A percentile compares a stretch with the other conserved stretches of the same genome.
These are phyloP conservation scores for Lithospermum erythrorhizon DNA, from an alignment of 257 asterid genomes.

Conservation along the genomic window DNA sequence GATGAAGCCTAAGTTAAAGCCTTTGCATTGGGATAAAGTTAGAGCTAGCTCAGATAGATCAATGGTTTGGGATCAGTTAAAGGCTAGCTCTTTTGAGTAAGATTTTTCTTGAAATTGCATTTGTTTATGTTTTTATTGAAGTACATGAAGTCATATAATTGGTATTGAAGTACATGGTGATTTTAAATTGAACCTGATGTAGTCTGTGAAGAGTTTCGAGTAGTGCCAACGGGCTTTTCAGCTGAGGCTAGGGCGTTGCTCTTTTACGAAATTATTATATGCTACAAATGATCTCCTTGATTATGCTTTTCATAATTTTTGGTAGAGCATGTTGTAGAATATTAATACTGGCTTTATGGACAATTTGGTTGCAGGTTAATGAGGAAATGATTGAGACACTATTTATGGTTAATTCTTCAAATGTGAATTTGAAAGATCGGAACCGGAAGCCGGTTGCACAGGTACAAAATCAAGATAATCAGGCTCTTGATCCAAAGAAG, in stretches of 20 bases:
- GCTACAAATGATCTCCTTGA: background rate
- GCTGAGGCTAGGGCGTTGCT: too few relatives aligned
- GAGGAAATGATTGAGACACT: slow-evolving; percentile 76
- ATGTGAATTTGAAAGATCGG: slow-evolving; percentile 30
- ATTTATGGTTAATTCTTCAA: slow-evolving; percentile 39
- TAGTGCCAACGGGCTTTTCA: background rate
- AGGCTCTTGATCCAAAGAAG: slow-evolving; percentile 62
- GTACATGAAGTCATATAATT: too few relatives aligned
- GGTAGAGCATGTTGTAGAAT: background rate
- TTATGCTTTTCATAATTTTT: background rate
- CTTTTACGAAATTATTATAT: too few relatives aligned
- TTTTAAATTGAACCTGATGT: background rate
- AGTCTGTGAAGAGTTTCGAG: background rate
- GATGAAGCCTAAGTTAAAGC: slow-evolving; percentile 56
- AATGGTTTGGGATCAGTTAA: slow-evolving; percentile 81
- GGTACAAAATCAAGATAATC: slow-evolving; percentile 34
- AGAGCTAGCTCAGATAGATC: slow-evolving; percentile 61
- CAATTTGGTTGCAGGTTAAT: slow-evolving; percentile 41
- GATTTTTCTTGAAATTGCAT: slow-evolving; percentile 14
- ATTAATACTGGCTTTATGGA: background rate
- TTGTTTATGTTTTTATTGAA: background rate
- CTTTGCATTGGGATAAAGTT: slow-evolving; percentile 90
- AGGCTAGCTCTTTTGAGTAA: slow-evolving; percentile 66
- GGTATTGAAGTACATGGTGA: background rate
- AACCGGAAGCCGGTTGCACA: slow-evolving; percentile 19